Base-by-base conservation (phyloP, 2,329 filamentous ascomycete genomes). In the Cladosporium colombiae region DNA sequence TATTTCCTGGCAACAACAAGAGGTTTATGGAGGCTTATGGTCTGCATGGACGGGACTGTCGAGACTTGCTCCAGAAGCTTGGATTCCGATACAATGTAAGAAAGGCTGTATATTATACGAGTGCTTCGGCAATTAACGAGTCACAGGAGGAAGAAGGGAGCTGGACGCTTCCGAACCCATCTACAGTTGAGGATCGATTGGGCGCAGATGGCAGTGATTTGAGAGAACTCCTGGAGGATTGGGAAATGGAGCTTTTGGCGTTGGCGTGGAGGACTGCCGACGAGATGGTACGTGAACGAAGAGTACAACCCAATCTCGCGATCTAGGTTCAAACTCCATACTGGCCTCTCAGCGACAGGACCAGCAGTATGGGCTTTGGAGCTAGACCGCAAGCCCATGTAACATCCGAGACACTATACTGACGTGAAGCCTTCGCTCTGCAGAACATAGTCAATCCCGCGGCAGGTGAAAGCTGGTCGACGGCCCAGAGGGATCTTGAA, bases 21-120 rank as follows among this genome's bases (percentile, higher is more conserved):
- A 84, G 85, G 65, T 91, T 89, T 69, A 80, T 86, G 70, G 81
- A 86, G 67, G 84, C 84, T 1, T 89, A 90, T 74, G 88, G 86
- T 11, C 8, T 70, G 7, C 65, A 68, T 35, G 74, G 75, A 18
- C 78, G 83, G 50, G 86, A 89, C 58, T 91, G 88, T 73, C 81
- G 82, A 69, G 78, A 81, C 13, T 74, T 91, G 31, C 78, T 91
- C 21, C 78, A 83, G 64, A 83, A 81, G 55, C 73, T 90, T 37
- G 87, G 85, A 1, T 91, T 91, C 71, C 78, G 72, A 29, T 77
- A 76, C 53, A 68, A 50, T 62, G 61, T 75, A 70, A 68, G 73
- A 50, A 49, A 33, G 18, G 55, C 61, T 50, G n/a, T 8, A 59
- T 21, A 40, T 29, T 21, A 27, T 31, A 31, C 29, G 35, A 13